Percentiles rank a stretch among this genome's conserved stretches.
These are phyloP conservation scores for Marchantia paleacea DNA, from an alignment of 225 moss, liverwort and hornwort genomes.

Conservation along the genomic window DNA sequence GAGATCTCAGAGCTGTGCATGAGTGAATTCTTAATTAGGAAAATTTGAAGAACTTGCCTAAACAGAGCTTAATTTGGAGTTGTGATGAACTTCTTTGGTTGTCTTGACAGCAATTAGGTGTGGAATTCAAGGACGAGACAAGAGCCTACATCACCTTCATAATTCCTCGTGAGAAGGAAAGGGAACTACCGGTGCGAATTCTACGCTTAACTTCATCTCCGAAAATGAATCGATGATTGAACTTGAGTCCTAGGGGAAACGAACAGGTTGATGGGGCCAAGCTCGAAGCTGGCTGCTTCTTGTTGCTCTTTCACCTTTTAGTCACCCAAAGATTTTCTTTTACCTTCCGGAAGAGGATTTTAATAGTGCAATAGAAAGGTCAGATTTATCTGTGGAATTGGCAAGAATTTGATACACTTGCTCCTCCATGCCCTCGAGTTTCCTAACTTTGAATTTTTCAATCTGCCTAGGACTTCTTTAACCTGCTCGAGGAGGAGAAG, in stretches of 20 bases:
- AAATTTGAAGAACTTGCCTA: neutral
- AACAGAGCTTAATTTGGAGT: neutral
- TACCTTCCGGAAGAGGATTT: neutral
- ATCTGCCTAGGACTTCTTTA: slow-evolving; percentile 64
- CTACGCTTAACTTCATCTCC: neutral
- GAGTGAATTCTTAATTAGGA: neutral
- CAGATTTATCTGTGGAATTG: too few species aligned
- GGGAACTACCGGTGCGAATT: slow-evolving; percentile 55
- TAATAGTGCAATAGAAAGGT: too few species aligned
- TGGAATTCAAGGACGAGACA: slow-evolving; percentile 67
- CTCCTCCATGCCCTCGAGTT: neutral
- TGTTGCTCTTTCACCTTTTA: neutral
- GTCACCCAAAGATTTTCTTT: too few species aligned
- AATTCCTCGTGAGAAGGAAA: slow-evolving; percentile 74
- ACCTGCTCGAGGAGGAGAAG: slow-evolving; percentile 59
- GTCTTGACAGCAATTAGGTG: slow-evolving; percentile 53
- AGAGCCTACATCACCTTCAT: slow-evolving; percentile 81
- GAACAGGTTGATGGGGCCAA: too few species aligned
- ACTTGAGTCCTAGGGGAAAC: neutral
- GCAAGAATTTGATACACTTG: too few species aligned
- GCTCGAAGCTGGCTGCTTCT: neutral
- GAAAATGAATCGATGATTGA: neutral
- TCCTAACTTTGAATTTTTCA: neutral
- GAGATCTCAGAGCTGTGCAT: neutral
- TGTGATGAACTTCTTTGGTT: neutral